phyloP scores from a whole-genome alignment of 192 early-diverging fungal genomes.

The Coemansia sp. region DNA sequence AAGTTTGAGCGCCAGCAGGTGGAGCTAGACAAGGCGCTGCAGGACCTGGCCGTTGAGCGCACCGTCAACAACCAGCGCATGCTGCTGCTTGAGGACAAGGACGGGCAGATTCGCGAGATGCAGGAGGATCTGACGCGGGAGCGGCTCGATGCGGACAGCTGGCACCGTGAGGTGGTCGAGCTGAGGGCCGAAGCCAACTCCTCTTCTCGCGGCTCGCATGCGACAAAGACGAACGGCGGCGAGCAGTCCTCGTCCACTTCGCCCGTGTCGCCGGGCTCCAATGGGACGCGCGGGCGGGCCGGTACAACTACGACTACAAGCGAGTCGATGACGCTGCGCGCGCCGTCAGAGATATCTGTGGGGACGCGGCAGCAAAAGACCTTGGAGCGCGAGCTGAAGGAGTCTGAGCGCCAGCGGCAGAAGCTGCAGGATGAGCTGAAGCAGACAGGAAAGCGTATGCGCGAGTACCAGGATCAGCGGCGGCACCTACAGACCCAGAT shows the following conservation, averaged over 20 bases:
- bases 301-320: slow-evolving; percentile 33
- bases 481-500: slow-evolving; percentile 22
- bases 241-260: too few species aligned
- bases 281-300: slow-evolving; percentile 22
- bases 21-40: slow-evolving; percentile 1
- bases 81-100: slow-evolving; percentile 15
- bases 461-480: slow-evolving; percentile 29
- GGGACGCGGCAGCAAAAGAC: neutral
- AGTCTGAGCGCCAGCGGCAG: slow-evolving; percentile 5
- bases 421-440: slow-evolving; percentile 5
- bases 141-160: slow-evolving; percentile 12
- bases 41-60: slow-evolving; percentile 5
- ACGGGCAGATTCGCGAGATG: slow-evolving; percentile 12
- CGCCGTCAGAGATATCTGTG: slow-evolving; percentile 29
- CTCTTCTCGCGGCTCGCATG: too few species aligned
- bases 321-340: slow-evolving; percentile 38
- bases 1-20: slow-evolving; percentile 1
- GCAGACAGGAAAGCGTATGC: slow-evolving; percentile 10
- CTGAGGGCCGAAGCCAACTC: neutral
- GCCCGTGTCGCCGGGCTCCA: neutral
- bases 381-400: slow-evolving; percentile 2
- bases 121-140: slow-evolving; percentile 24
- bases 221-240: too few species aligned
- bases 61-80: slow-evolving; percentile 7
- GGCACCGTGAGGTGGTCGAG: slow-evolving; percentile 6